Percentiles rank a stretch among this genome's conserved stretches.
Conservation (phyloP, 192 early-diverging fungal species). For the Kickxella alabastrina region DNA sequence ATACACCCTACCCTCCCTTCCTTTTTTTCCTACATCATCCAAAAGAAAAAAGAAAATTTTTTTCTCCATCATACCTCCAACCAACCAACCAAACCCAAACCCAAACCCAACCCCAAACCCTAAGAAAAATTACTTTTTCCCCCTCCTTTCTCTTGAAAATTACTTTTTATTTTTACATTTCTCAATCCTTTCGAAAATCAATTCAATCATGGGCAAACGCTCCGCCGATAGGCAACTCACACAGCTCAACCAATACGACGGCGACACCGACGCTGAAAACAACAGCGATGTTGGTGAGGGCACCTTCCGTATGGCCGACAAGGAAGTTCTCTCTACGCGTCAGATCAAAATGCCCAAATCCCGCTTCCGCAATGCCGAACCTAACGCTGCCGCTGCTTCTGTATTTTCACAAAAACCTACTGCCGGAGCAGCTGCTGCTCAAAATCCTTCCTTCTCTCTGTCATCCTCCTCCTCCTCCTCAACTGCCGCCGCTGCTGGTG, state of each 20-base stretch:
- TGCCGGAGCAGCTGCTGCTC: not conserved
- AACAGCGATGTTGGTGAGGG: conserved; percentile 6
- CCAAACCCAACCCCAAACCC: too few species aligned
- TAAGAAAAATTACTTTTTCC: not conserved
- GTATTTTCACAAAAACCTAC: too few species aligned
- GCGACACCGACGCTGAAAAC: conserved; percentile 20
- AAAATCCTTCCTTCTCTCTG: conserved; percentile 3
- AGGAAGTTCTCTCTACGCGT: conserved; percentile 18
- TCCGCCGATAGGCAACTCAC: conserved; percentile 48
- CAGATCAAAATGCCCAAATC: conserved; percentile 51
- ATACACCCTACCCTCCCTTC: too few species aligned
- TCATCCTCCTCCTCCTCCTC: not conserved
- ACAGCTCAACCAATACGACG: conserved; percentile 50
- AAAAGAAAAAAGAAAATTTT: not conserved
- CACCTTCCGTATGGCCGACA: conserved; percentile 25
- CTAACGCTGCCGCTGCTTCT: not conserved
- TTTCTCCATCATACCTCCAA: not conserved
- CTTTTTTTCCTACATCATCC: not conserved
- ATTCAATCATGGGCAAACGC: conserved; percentile 55
- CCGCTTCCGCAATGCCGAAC: conserved; percentile 17
- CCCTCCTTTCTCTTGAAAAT: not conserved
- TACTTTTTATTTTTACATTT: not conserved
- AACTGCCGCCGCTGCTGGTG: conserved; percentile 9
- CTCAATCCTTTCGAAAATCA: not conserved
- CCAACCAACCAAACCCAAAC: not conserved